Percentiles rank a stretch among this genome's conserved stretches.
Conservation (phyloP, 176 grass and related monocot genomes). For the Oryza longistaminata region DNA sequence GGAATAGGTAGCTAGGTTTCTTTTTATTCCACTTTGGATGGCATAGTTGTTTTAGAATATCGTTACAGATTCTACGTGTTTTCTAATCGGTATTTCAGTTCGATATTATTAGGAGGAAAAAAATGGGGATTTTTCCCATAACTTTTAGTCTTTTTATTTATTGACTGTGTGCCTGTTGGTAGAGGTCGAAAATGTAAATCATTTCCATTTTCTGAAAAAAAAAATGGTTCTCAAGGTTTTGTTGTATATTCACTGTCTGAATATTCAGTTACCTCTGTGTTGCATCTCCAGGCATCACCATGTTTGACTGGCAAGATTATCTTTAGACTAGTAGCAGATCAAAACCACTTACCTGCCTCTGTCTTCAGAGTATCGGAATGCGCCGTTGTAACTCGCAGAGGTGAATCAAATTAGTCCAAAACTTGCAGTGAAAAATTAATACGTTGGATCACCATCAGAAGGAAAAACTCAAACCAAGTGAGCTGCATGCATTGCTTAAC, state of each 20-base stretch:
- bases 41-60: too few species aligned
- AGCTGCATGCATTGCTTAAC: background rate
- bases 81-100: too few species aligned
- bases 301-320: background rate
- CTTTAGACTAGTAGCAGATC: background rate
- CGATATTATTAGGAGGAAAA: too few species aligned
- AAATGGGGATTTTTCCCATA: too few species aligned
- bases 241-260: background rate
- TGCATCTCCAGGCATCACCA: background rate
- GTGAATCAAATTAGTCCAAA: background rate
- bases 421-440: background rate
- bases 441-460: background rate
- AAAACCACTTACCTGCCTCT: slow-evolving; percentile 10
- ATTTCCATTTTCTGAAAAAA: too few species aligned
- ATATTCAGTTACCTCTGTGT: background rate
- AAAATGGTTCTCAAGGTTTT: background rate
- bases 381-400: background rate
- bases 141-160: too few species aligned
- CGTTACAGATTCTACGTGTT: too few species aligned
- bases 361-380: background rate
- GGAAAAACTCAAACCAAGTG: background rate
- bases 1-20: too few species aligned
- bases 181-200: too few species aligned
- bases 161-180: too few species aligned
- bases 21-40: too few species aligned